These are phyloP conservation scores for Boletus rubropictus DNA, from an alignment of 768 basidiomycete species.

Conservation along the genomic window DNA sequence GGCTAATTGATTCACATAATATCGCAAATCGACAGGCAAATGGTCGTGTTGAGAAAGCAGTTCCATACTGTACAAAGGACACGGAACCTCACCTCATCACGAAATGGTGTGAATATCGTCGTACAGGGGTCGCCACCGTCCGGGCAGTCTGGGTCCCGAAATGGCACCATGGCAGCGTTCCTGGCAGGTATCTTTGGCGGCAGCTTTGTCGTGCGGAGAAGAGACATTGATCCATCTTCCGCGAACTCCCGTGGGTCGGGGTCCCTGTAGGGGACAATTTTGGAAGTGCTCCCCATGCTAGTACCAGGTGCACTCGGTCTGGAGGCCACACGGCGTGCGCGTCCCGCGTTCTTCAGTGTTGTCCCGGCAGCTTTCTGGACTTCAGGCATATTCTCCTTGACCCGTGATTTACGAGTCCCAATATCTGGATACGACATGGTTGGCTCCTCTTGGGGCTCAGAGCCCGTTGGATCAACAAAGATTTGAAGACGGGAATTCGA, in stretches of 20 bases:
- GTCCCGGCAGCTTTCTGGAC: slow-evolving; percentile 63
- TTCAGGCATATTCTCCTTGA: slow-evolving; percentile 75
- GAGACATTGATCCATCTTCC: slow-evolving; percentile 25
- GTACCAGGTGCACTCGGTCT: slow-evolving; percentile 17
- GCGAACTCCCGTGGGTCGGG: slow-evolving; percentile 40
- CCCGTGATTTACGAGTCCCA: slow-evolving; percentile 68
- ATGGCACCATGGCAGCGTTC: slow-evolving; percentile 33
- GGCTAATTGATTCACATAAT: slow-evolving; percentile 14
- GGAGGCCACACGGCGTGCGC: slow-evolving; percentile 47
- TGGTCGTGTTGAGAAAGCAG: slow-evolving; percentile 3
- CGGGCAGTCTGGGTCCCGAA: slow-evolving; percentile 32
- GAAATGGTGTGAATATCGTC: slow-evolving; percentile 64
- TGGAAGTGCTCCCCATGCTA: slow-evolving; percentile 37
- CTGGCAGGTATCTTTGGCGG: slow-evolving; percentile 33
- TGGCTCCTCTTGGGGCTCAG: slow-evolving; percentile 40
- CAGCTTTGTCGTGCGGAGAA: slow-evolving; percentile 28
- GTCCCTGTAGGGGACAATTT: slow-evolving; percentile 64
- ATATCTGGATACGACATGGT: slow-evolving; percentile 60
- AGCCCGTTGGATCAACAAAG: slow-evolving; percentile 66
- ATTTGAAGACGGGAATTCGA: slow-evolving; percentile 60
- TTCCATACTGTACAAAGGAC: slow-evolving; percentile 2
- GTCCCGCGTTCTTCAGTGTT: slow-evolving; percentile 58
- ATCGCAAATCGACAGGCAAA: neutral
- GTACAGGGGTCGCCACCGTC: slow-evolving; percentile 36
- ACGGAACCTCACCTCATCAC: slow-evolving; percentile 54